These are phyloP conservation scores for Cadophora luteo-olivacea DNA, from an alignment of 2,329 filamentous ascomycete species.

Conservation along the genomic window DNA sequence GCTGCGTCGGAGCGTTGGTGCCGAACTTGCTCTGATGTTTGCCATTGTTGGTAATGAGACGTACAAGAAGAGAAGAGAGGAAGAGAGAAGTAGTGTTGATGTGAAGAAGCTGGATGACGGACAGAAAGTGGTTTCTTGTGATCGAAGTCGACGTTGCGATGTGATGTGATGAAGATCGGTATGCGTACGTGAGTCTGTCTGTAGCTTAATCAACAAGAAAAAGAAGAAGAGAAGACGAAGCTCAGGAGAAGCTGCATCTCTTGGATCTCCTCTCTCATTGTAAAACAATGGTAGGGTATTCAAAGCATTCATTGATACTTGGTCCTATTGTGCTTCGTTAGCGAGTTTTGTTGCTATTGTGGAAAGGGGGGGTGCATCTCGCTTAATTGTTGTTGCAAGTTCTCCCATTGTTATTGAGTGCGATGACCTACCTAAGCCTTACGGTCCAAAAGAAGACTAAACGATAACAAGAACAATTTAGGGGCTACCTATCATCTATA, in stretches of 20 bases:
- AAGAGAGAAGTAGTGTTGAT: not conserved
- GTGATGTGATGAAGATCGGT: not conserved
- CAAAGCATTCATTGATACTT: not conserved
- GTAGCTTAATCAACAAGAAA: not conserved
- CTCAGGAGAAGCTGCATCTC: not conserved
- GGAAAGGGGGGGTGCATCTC: not conserved
- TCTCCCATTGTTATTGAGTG: not conserved
- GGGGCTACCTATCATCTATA: too few relatives aligned
- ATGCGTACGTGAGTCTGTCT: constrained; percentile 6
- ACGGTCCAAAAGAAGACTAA: not conserved
- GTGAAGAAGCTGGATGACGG: not conserved
- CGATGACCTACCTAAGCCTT: not conserved
- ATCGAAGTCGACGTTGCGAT: not conserved
- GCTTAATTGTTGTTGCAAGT: constrained; percentile 3
- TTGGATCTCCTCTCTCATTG: not conserved
- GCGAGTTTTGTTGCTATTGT: constrained; percentile 10
- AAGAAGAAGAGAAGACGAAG: not conserved
- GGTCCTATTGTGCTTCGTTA: not conserved
- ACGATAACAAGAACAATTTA: too few relatives aligned
- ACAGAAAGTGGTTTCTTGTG: not conserved
- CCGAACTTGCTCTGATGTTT: not conserved
- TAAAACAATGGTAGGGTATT: not conserved
- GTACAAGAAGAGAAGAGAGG: not conserved
- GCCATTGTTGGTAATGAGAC: constrained; percentile 7
- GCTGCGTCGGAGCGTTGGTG: not conserved